A percentile compares a stretch with the other conserved stretches of the same genome.
These are phyloP conservation scores for Intubia oerlemansii DNA, from an alignment of 2,329 filamentous ascomycete species.

Conservation along the genomic window DNA sequence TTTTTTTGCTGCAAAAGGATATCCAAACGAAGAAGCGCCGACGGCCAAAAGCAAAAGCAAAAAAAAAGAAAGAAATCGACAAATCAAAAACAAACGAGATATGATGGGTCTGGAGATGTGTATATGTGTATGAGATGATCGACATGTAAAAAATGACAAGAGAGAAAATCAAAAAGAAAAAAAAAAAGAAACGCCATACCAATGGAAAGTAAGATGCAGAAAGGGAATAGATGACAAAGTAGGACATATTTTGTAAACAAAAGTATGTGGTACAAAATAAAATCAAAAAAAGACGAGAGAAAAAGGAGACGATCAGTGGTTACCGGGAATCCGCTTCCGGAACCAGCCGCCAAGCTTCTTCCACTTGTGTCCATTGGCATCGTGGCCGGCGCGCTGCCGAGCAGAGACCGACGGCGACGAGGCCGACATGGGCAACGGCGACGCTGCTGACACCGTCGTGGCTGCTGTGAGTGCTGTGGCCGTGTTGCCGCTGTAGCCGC, in stretches of 20 bases:
- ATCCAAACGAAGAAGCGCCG: too few species aligned
- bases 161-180: neutral
- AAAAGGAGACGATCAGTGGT: neutral
- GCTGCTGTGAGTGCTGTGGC: too few species aligned
- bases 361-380: neutral
- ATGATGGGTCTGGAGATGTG: too few species aligned
- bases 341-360: constrained; percentile 1
- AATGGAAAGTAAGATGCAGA: neutral
- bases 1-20: too few species aligned
- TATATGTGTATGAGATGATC: too few species aligned
- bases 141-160: neutral
- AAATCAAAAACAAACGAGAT: too few species aligned
- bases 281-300: neutral
- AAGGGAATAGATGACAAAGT: constrained; percentile 1
- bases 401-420: too few species aligned
- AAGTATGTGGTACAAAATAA: constrained; percentile 1
- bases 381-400: neutral
- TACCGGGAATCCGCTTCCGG: neutral
- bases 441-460: too few species aligned
- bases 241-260: neutral
- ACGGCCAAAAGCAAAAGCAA: too few species aligned
- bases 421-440: too few species aligned
- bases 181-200: neutral
- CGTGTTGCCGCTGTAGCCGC: too few species aligned
- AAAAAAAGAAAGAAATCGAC: too few species aligned